phyloP scores from a whole-genome alignment of 192 early-diverging fungal species.

The Mortierella antarctica region DNA sequence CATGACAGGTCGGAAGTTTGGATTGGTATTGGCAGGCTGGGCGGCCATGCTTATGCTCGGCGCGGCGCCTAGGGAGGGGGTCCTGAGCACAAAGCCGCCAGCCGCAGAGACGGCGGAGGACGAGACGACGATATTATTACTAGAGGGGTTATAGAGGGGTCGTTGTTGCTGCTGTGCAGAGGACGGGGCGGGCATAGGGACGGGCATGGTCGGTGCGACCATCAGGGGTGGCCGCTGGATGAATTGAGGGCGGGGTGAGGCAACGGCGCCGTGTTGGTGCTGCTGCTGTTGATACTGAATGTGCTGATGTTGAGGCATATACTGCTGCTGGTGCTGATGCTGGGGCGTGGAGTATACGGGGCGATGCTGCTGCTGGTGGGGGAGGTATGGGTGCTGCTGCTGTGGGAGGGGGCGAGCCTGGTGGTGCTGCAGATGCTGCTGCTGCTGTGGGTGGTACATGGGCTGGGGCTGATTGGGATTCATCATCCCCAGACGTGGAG shows the following conservation, averaged over 20 bases:
- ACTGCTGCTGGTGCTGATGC: conserved; percentile 23
- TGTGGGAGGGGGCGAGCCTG: conserved; percentile 22
- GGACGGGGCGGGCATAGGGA: conserved; percentile 11
- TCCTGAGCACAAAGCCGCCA: conserved; percentile 18
- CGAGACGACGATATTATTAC: conserved; percentile 6
- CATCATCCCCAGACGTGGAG: conserved; percentile 35
- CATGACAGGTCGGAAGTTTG: conserved; percentile 23
- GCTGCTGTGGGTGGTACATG: conserved; percentile 34
- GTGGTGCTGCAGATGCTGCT: conserved; percentile 25
- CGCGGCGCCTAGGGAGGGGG: conserved; percentile 38
- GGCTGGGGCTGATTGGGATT: conserved; percentile 32
- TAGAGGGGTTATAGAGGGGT: conserved; percentile 29
- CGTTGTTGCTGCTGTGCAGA: conserved; percentile 6
- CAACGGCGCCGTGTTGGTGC: neutral
- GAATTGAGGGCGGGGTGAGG: conserved; percentile 38
- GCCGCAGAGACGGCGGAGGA: neutral
- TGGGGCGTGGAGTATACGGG: conserved; percentile 36
- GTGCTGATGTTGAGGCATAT: conserved; percentile 17
- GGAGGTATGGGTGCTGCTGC: conserved; percentile 23
- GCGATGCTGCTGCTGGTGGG: conserved; percentile 21
- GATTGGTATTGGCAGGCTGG: neutral
- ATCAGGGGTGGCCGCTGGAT: conserved; percentile 25
- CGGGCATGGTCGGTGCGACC: conserved; percentile 23
- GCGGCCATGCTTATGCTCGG: conserved; percentile 21
- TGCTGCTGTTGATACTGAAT: conserved; percentile 20